phyloP scores from a whole-genome alignment of 2,329 filamentous ascomycete species.

The Hansfordia pulvinata region DNA sequence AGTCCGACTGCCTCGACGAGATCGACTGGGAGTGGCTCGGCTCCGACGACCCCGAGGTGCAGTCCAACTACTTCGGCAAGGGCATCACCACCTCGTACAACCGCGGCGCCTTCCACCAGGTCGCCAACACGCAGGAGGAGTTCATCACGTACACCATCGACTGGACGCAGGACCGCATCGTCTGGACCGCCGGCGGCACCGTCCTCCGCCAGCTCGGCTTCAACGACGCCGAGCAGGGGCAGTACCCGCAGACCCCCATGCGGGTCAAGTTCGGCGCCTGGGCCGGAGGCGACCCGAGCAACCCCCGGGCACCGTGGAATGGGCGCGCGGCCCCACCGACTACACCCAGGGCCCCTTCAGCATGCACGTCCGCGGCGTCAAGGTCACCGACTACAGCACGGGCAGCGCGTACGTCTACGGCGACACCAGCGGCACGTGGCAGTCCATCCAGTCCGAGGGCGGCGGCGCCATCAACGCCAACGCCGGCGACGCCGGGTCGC shows the following conservation, averaged over 20 bases:
- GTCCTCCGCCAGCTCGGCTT: conserved; percentile 65
- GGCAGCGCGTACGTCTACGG: conserved; percentile 74
- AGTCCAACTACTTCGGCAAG: conserved; percentile 96
- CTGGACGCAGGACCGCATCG: conserved; percentile 75
- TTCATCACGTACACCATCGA: conserved; percentile 86
- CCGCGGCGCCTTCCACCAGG: conserved; percentile 70
- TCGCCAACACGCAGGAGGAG: conserved; percentile 51
- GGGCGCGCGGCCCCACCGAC: conserved; percentile 78
- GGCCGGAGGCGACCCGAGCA: conserved; percentile 78
- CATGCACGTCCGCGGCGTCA: conserved; percentile 69
- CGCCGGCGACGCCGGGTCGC: conserved; percentile 36
- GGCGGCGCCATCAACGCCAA: conserved; percentile 65
- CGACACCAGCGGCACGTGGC: conserved; percentile 65
- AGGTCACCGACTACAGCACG: conserved; percentile 84
- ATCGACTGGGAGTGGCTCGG: conserved; percentile 98
- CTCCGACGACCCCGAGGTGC: conserved; percentile 61
- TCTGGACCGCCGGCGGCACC: conserved; percentile 73
- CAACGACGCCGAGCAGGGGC: conserved; percentile 50
- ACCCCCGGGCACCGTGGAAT: conserved; percentile 74
- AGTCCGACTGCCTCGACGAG: conserved; percentile 87
- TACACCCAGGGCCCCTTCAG: conserved; percentile 73
- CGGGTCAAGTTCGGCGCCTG: conserved; percentile 84
- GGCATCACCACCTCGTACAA: conserved; percentile 77
- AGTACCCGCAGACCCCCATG: conserved; percentile 95
- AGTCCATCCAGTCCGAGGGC: conserved; percentile 69